A percentile compares a stretch with the other conserved stretches of the same genome.
Conservation (phyloP, 2,329 filamentous ascomycete species). For the Alternaria panax region DNA sequence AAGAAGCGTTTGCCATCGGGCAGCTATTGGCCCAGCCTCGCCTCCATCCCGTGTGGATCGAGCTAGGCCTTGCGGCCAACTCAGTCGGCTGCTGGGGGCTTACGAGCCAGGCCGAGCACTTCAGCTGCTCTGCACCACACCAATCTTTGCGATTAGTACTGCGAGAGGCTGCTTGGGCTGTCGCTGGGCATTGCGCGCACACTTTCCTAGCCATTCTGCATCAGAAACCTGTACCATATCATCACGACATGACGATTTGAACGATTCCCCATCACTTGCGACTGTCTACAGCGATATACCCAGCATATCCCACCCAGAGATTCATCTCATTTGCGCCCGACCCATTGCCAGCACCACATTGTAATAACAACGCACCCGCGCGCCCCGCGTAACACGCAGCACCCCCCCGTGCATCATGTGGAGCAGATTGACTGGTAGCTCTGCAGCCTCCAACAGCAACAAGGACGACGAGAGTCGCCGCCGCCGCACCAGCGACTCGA, state of each 20-base stretch:
- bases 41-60: constrained; percentile 10
- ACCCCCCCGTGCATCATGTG: constrained; percentile 44
- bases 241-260: constrained; percentile 28
- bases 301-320: constrained; percentile 24
- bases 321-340: constrained; percentile 30
- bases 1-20: constrained; percentile 16
- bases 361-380: constrained; percentile 27
- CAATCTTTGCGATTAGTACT: constrained; percentile 24
- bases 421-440: constrained; percentile 48
- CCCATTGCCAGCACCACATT: constrained; percentile 20
- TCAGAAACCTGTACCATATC: constrained; percentile 22
- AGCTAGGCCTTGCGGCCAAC: constrained; percentile 18
- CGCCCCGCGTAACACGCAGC: constrained; percentile 15
- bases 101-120: constrained; percentile 19
- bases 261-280: constrained; percentile 27
- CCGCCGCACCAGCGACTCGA: constrained; percentile 32
- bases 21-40: constrained; percentile 18
- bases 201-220: constrained; percentile 19
- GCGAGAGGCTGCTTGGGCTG: constrained; percentile 24
- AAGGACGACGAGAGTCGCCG: constrained; percentile 40
- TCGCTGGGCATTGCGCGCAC: constrained; percentile 30
- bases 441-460: constrained; percentile 31
- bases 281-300: constrained; percentile 36
- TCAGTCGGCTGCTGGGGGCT: constrained; percentile 17
- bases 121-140: constrained; percentile 35